Base-by-base conservation (phyloP, 106 monocot genomes). In the Triglochin maritima region DNA sequence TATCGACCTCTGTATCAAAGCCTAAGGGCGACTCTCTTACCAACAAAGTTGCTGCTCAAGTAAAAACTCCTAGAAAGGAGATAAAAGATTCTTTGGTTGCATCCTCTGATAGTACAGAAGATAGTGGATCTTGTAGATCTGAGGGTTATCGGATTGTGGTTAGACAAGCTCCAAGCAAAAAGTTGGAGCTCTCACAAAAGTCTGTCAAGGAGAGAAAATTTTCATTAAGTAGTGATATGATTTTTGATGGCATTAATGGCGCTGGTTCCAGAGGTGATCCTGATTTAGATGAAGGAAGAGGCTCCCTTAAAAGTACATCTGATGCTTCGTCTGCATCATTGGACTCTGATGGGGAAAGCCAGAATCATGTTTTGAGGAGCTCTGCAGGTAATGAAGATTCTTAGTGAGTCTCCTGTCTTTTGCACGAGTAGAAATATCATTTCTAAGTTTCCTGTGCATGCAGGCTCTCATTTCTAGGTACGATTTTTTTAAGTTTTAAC, bases 81-180 rank as follows among this genome's bases (percentile, higher is more conserved):
- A 55, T 8, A 4, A 9, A 44, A 46, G 47, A 46, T 55, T 62
- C 29, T 6, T 47, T 44, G 56, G 46, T 41, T 47, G 65, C 64
- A 12, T 74, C 58, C 41, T 10, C 14, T 64, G 65, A 44, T 3
- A 74, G 17, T 4, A 66, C 65, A 9, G 66, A 74, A 8, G 65
- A 66, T 7, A 65, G 42, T 6, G 13, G 55, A 44, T 0, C 45
- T 46, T 11, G 56, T 16, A 63, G 57, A 3, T 43, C 56, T 9
- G 49, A 49, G 41, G 16, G 6, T 9, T 74, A 65, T 50, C 56
- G 73, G 5, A n/a, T 74, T 50, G 13, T 57, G 47, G 47, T 66
- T 49, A 74, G 73, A 47, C 65, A 74, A 66, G 65, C 59, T 65
- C 57, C 57, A 4, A 49, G 47, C 16, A 66, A 43, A 16, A 59